These are phyloP conservation scores for Tricholoma hemisulphureum DNA, from an alignment of 768 basidiomycete species.

Conservation along the genomic window DNA sequence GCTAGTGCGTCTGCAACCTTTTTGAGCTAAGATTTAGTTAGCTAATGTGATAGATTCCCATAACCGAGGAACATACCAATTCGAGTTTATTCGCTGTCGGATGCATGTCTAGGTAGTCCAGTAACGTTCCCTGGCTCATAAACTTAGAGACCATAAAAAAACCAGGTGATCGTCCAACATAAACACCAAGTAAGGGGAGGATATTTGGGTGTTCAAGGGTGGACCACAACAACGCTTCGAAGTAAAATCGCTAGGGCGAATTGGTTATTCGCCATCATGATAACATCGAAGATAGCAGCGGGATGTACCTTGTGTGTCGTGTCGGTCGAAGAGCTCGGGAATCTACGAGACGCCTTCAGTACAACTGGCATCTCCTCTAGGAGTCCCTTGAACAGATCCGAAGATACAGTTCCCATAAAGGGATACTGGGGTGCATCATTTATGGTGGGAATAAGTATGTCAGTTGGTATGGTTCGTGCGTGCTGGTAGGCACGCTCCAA, in stretches of 20 bases:
- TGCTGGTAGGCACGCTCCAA: too few relatives aligned
- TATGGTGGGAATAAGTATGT: too few relatives aligned
- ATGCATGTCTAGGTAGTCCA: neutral
- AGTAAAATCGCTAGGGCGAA: conserved; percentile 7
- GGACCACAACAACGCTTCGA: conserved; percentile 7
- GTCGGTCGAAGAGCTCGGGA: neutral
- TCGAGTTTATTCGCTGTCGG: neutral
- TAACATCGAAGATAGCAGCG: neutral
- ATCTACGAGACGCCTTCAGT: conserved; percentile 9
- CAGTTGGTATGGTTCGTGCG: too few relatives aligned
- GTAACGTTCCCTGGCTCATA: conserved; percentile 8
- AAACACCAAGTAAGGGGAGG: conserved; percentile 8
- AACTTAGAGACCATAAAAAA: conserved; percentile 10
- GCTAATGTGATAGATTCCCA: neutral
- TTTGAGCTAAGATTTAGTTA: conserved; percentile 1
- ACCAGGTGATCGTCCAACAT: neutral
- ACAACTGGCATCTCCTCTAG: neutral
- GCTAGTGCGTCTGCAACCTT: conserved; percentile 9
- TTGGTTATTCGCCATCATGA: neutral
- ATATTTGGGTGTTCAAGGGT: conserved; percentile 8
- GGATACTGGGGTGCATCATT: neutral
- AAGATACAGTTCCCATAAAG: conserved; percentile 4
- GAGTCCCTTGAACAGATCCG: conserved; percentile 2
- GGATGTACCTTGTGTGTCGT: conserved; percentile 3
- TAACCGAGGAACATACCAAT: conserved; percentile 6